These are phyloP conservation scores for Dissophora ornata DNA, from an alignment of 192 early-diverging fungal species.

Conservation along the genomic window DNA sequence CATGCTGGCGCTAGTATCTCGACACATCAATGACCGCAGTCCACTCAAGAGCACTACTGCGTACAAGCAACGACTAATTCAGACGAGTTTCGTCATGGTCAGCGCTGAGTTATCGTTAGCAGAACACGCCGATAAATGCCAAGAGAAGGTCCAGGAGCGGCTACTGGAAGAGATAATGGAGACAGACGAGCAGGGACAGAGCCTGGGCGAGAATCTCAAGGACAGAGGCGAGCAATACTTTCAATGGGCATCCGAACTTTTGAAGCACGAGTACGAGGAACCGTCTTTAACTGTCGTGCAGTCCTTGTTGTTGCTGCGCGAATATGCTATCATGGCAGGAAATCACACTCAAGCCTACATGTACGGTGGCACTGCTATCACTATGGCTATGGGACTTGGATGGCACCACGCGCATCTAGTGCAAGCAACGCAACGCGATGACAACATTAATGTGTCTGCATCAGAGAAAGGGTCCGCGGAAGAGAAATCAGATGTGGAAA, in stretches of 20 bases:
- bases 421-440: neutral
- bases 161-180: conserved; percentile 30
- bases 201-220: conserved; percentile 8
- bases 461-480: neutral
- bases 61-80: conserved; percentile 19
- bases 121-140: neutral
- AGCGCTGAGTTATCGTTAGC: neutral
- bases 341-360: conserved; percentile 47
- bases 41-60: conserved; percentile 22
- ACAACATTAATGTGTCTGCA: neutral
- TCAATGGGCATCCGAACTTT: conserved; percentile 37
- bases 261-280: conserved; percentile 37
- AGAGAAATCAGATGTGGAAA: neutral
- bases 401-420: conserved; percentile 29
- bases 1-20: conserved; percentile 43
- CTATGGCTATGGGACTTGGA: conserved; percentile 51
- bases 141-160: conserved; percentile 11
- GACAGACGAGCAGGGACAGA: conserved; percentile 18
- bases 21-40: conserved; percentile 36
- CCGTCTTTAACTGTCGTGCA: conserved; percentile 43
- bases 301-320: conserved; percentile 38
- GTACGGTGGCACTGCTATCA: conserved; percentile 46
- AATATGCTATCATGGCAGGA: conserved; percentile 52
- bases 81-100: conserved; percentile 19
- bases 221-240: conserved; percentile 52